Base-by-base conservation (phyloP, 2,329 filamentous ascomycete species). In the Hymenoscyphus albidus region DNA sequence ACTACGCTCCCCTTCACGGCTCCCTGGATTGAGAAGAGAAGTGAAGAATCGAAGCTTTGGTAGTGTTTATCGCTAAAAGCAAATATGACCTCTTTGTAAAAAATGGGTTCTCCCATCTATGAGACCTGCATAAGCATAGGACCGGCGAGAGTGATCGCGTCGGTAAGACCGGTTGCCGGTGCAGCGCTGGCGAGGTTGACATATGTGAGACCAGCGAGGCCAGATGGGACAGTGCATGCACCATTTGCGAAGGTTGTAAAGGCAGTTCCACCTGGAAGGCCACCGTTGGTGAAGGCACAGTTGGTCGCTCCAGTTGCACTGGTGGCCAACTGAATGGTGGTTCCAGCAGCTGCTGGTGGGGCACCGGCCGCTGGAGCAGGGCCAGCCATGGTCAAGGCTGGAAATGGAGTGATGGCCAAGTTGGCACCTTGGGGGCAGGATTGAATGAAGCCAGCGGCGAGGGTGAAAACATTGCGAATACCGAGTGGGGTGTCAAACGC, bases 361-460 rank as follows among this genome's bases (percentile, higher is more conserved):
- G 76, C 74, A 38, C 77, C 78, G 27, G 27, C 27, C 10, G 77
- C 73, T 14, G 79, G 76, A 48, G 75, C 74, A 7, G 61, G 39
- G 31, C 55, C n/a, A n/a, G 80, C 78, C 78, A 87, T 80, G 66
- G 80, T 79, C 57, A 88, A 76, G 3, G 80, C 73, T 61, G 88
- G 85, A 86, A 91, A 84, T 68, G 87, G 79, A 65, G 81, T 83
- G 74, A 91, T 80, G 73, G 82, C 81, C 59, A 89, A 80, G 78
- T 88, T 86, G 73, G 84, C 85, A 70, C 85, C 87, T 35, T 82
- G 77, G 16, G 89, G 90, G 80, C 89, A 93, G 38, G 85, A 85
- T 63, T 77, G 76, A 80, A 93, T 92, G 81, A 92, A 92, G 56
- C 84, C 84, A 1, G 88, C 85, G 55, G 89, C 89, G 62, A 93